These are phyloP conservation scores for Colletotrichum shisoi DNA, from an alignment of 2,329 filamentous ascomycete species.

Conservation along the genomic window DNA sequence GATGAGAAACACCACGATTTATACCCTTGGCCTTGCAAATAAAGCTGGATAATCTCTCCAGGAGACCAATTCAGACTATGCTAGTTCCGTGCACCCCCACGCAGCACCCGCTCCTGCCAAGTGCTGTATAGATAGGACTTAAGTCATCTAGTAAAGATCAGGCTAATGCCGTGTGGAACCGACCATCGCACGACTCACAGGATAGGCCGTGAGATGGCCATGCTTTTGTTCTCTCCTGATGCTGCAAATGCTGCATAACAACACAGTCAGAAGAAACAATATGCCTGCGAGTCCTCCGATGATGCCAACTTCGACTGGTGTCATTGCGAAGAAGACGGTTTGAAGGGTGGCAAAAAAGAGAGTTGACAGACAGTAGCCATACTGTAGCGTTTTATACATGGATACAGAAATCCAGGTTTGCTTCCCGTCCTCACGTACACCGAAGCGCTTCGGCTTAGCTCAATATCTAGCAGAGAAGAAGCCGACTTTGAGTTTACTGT, in stretches of 20 bases:
- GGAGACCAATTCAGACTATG: no score
- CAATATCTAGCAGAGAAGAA: no score
- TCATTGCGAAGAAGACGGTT: not conserved
- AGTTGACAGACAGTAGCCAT: not conserved
- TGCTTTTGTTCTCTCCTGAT: constrained; percentile 13
- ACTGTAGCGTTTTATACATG: not conserved
- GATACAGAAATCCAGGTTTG: not conserved
- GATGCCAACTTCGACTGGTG: constrained; percentile 9
- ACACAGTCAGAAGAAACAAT: not conserved
- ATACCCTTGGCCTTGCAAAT: no score
- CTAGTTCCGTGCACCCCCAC: no score
- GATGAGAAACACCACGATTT: no score
- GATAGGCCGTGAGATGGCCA: not conserved
- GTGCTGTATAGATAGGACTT: no score
- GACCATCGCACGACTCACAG: no score
- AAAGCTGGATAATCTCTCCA: no score
- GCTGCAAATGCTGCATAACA: constrained; percentile 15
- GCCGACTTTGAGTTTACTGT: not conserved
- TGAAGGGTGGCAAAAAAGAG: not conserved
- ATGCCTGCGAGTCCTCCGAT: constrained; percentile 1
- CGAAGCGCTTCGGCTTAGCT: not conserved
- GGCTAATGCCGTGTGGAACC: no score
- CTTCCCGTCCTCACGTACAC: not conserved
- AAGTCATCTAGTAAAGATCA: no score
- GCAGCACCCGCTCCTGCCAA: no score